Evolutionary conservation across 306 rosid species (phyloP).

Genomic region (Ziziphus jujuba): DNA sequence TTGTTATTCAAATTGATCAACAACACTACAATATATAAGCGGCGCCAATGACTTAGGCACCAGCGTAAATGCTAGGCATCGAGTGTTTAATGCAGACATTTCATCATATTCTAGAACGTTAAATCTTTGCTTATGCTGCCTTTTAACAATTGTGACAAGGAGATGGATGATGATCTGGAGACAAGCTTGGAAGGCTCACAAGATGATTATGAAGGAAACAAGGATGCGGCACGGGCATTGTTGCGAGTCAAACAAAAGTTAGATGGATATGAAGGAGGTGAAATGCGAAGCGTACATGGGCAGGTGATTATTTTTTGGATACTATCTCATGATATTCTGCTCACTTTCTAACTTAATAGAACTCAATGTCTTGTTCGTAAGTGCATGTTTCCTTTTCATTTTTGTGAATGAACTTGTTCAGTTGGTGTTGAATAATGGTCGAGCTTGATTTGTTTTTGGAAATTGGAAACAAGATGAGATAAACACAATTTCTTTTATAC

Average conservation of each 20-base stretch:
- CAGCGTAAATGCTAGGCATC: too few relatives aligned
- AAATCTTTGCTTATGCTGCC: constrained; percentile 16
- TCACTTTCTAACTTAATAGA: too few relatives aligned
- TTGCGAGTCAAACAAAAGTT: constrained; percentile 92
- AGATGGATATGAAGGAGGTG: constrained; percentile 95
- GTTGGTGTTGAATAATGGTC: too few relatives aligned
- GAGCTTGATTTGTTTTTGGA: too few relatives aligned
- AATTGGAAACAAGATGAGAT: too few relatives aligned
- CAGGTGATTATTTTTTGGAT: constrained; percentile 52
- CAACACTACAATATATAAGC: constrained; percentile 5
- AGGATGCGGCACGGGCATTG: constrained; percentile 90
- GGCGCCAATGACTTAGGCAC: too few relatives aligned
- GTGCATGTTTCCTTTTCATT: too few relatives aligned
- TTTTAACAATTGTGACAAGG: constrained; percentile 44
- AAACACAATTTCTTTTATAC: too few relatives aligned
- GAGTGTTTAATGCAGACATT: too few relatives aligned
- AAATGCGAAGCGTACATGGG: constrained; percentile 85
- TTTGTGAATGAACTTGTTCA: too few relatives aligned
- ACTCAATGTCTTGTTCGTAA: neutral
- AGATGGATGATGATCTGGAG: constrained; percentile 72
- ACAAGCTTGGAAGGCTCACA: constrained; percentile 63
- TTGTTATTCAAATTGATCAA: neutral
- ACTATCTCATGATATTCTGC: too few relatives aligned
- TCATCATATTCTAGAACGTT: constrained; percentile 3
- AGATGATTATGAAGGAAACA: constrained; percentile 81